Conservation (phyloP, 2,329 filamentous ascomycete species). For the Fusarium duplospermum region DNA sequence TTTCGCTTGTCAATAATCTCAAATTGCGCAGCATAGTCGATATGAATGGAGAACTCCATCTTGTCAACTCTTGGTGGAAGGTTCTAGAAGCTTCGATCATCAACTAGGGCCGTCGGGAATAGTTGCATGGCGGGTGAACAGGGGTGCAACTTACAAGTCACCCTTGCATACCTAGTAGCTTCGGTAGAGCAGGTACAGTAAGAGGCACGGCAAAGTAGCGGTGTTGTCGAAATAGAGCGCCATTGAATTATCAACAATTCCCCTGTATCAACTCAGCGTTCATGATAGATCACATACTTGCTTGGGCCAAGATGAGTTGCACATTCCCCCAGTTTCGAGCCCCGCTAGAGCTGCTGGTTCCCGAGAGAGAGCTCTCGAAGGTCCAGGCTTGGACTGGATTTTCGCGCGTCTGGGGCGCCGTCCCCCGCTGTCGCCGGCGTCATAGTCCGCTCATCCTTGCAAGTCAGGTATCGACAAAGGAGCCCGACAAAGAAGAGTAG, state of each 20-base stretch:
- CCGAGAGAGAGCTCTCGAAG: slow-evolving; percentile 9
- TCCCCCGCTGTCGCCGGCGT: slow-evolving; percentile 37
- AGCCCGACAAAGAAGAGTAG: slow-evolving; percentile 24
- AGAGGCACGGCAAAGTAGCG: neutral
- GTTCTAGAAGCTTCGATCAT: slow-evolving; percentile 44
- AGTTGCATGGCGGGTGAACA: slow-evolving; percentile 21
- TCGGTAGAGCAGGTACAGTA: neutral
- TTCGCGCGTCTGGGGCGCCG: slow-evolving; percentile 26
- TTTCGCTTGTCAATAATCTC: neutral
- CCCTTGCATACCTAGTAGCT: neutral
- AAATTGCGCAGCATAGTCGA: neutral
- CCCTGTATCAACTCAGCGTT: neutral
- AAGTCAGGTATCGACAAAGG: slow-evolving; percentile 40
- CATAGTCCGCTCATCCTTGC: slow-evolving; percentile 38
- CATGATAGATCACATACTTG: neutral
- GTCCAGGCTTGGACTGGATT: slow-evolving; percentile 16
- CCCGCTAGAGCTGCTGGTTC: slow-evolving; percentile 15
- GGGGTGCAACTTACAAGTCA: slow-evolving; percentile 19
- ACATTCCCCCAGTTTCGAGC: neutral
- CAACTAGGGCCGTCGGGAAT: slow-evolving; percentile 24
- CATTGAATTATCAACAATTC: neutral
- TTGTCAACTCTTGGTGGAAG: slow-evolving; percentile 27
- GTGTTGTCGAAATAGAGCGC: neutral
- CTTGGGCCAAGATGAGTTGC: neutral
- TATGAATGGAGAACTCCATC: neutral